Evolutionary conservation across 352 stramenopile species (phyloP), one percentile per base, ranked within the genome.

Genomic region (Pythium apleroticum): DNA sequence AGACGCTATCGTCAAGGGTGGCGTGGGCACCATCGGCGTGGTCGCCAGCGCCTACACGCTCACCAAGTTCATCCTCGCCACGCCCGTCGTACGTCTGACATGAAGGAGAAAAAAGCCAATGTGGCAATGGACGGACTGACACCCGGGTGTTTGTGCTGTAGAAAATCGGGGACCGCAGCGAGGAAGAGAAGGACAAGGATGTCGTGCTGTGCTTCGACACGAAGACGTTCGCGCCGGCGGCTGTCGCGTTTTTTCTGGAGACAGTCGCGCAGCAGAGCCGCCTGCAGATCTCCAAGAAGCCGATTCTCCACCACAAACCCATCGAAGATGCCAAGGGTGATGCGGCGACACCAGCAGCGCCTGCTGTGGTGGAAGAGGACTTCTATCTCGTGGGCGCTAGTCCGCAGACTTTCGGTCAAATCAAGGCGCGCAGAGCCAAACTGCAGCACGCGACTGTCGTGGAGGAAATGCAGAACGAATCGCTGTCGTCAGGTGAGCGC

Each of bases 21-120:
- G 80, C 45, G 56, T 94, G 7, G 82, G 83, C 46, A 74, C 78
- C n/a, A 62, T 89, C 53, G 85, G 85, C 65, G 88, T 94, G 46
- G 58, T 89, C 19, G 83, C 80, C 49, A 94, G 83, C 54, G 83
- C 81, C 60, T 81, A 81, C 68, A 88, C 81, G 72, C 77, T 94
- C 45, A 82, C 80, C 67, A 92, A 91, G 76, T 94, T 92, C 74
- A 88, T 94, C 57, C 60, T 86, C 49, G 76, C 78, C 22, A 90
- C 84, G 31, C 75, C 81, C 9, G 77, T 92, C 80, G 83, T 91
- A 54, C 39, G 69, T 78, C 37, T 58, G 43, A 27, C 15, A 24
- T 3, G 7, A n/a, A n/a, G n/a, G n/a, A n/a, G n/a, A n/a, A n/a
- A n/a, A n/a, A n/a, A n/a, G n/a, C n/a, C n/a, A n/a, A n/a, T n/a